Evolutionary conservation across 139 green algal species (phyloP), one percentile per base, ranked within the genome.

Genomic region (Desmodesmus armatus): DNA sequence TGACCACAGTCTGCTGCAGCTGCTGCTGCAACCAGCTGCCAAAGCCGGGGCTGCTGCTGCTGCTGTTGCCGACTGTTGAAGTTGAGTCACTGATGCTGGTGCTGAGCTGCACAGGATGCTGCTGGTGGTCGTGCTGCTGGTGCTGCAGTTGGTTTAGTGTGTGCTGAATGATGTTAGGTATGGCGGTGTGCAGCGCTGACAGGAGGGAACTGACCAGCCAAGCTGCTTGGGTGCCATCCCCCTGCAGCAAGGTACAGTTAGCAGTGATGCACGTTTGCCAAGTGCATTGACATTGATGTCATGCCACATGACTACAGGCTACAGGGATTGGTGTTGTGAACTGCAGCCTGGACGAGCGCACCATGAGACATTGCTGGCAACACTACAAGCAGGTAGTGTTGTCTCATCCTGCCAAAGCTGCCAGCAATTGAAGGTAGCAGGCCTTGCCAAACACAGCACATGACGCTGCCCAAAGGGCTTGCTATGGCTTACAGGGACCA

Each of bases 121-220:
- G 76, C 76, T 43, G 76, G 55, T 44, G n/a, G 5, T 31, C 37
- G 2, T 15, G 13, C 76, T 72, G 76, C 74, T 81, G 44, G 49
- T 81, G 47, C 47, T 80, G 74, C 29, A 70, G 0, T 9, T 47
- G 74, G 31, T 67, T 19, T 0, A 53, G 33, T 3, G n/a, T 47
- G 51, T 3, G 55, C 40, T 60, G 55, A n/a, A 21, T 29, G 17
- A 51, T 37, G 25, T 15, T 51, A 67, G 76, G 41, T 23, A 71
- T 3, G 0, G 55, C 23, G 1, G 39, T 39, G 2, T 53, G 33
- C 39, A 82, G 25, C 2, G 55, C 76, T 40, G 76, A 2, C 11
- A 82, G 35, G 13, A 82, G 55, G 39, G 37, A 73, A 37, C 55
- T 53, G 23, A 82, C 35, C 47, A 72, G 7, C 76, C 76, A 82